Evolutionary conservation across 2,329 filamentous ascomycete genomes (phyloP).

Genomic region (Talaromyces marneffei): DNA sequence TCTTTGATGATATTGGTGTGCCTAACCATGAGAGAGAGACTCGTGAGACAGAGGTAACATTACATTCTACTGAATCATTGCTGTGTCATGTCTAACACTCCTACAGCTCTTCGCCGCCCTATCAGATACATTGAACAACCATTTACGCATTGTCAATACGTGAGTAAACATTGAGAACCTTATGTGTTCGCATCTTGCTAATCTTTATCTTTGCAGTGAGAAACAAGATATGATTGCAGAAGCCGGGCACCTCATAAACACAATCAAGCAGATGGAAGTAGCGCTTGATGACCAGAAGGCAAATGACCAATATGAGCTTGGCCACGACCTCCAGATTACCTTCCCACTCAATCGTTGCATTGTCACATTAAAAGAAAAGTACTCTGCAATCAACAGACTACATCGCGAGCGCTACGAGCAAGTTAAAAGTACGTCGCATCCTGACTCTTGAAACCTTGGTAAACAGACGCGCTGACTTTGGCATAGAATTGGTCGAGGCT

Average conservation of each 20-base stretch:
- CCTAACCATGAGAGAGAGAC: constrained; percentile 84
- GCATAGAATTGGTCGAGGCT: constrained; percentile 80
- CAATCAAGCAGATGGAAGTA: constrained; percentile 87
- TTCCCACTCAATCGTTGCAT: constrained; percentile 79
- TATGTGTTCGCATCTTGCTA: not conserved
- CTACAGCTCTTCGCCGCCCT: constrained; percentile 79
- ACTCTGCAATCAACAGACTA: constrained; percentile 68
- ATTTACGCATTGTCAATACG: constrained; percentile 74
- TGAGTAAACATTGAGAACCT: constrained; percentile 30
- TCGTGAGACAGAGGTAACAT: constrained; percentile 74
- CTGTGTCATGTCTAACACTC: constrained; percentile 13
- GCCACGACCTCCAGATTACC: constrained; percentile 67
- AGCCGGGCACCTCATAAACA: constrained; percentile 74
- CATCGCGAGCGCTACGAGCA: constrained; percentile 92
- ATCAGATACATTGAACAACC: constrained; percentile 85
- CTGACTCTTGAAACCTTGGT: not conserved
- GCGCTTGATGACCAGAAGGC: constrained; percentile 73
- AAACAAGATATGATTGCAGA: constrained; percentile 89
- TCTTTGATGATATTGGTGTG: constrained; percentile 98
- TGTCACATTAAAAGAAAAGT: constrained; percentile 75
- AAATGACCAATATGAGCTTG: constrained; percentile 58
- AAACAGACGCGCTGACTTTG: constrained; percentile 20
- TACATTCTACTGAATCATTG: not conserved
- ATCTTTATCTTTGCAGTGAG: constrained; percentile 48
- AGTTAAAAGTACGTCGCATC: constrained; percentile 68